Evolutionary conservation across 1,139 yeast species (phyloP).

Genomic region (Scheffersomyces cryptocercus): DNA sequence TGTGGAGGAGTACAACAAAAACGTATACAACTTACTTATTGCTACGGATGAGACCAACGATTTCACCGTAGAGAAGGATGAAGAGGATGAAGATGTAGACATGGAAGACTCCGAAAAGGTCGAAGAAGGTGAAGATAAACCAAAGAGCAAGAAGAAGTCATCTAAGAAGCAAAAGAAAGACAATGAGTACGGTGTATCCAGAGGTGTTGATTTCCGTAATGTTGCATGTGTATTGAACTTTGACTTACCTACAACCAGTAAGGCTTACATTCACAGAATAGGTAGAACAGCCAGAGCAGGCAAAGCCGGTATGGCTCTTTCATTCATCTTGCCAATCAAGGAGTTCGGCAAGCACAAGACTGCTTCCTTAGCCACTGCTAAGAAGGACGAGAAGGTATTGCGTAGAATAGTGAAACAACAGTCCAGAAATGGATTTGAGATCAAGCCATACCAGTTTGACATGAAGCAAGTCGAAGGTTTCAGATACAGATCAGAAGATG

Average conservation of each 20-base stretch:
- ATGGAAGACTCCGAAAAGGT: slow-evolving; percentile 27
- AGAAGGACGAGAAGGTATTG: slow-evolving; percentile 83
- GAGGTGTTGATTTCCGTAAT: slow-evolving; percentile 96
- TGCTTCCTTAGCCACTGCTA: slow-evolving; percentile 69
- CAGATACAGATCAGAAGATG: slow-evolving; percentile 96
- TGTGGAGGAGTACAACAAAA: slow-evolving; percentile 92
- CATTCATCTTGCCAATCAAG: slow-evolving; percentile 82
- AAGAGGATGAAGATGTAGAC: slow-evolving; percentile 45
- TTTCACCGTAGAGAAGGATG: slow-evolving; percentile 47
- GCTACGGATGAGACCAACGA: slow-evolving; percentile 92
- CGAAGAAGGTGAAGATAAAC: slow-evolving; percentile 12
- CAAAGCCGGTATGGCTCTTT: slow-evolving; percentile 90
- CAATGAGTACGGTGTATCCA: slow-evolving; percentile 87
- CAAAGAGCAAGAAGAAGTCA: slow-evolving; percentile 20
- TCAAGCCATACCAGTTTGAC: slow-evolving; percentile 86
- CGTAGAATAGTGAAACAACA: slow-evolving; percentile 78
- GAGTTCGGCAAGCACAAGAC: slow-evolving; percentile 90
- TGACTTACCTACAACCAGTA: slow-evolving; percentile 88
- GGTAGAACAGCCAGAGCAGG: slow-evolving; percentile 99
- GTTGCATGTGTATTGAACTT: slow-evolving; percentile 97
- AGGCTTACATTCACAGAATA: slow-evolving; percentile 88
- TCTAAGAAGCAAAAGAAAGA: slow-evolving; percentile 48
- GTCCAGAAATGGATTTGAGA: slow-evolving; percentile 67
- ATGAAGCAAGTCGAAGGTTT: slow-evolving; percentile 92
- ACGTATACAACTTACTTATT: slow-evolving; percentile 80